Evolutionary conservation across 371 early-diverging fungal genomes (phyloP).

Genomic region (Rhizopus microsporus): DNA sequence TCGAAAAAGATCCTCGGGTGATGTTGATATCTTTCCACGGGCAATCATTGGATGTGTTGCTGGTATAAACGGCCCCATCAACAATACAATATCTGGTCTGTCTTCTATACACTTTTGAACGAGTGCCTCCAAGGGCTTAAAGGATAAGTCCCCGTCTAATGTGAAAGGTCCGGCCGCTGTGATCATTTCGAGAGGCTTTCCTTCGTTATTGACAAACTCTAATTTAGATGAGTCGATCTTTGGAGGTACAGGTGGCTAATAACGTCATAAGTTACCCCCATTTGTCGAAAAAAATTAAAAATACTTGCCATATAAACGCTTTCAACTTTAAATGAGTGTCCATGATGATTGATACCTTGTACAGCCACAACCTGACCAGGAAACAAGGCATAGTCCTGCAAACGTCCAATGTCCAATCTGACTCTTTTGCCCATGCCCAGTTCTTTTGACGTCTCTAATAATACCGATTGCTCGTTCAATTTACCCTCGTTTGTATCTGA

Average conservation of each 20-base stretch:
- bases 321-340: conserved; percentile 24
- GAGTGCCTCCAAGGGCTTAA: conserved; percentile 78
- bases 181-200: conserved; percentile 63
- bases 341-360: conserved; percentile 40
- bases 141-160: conserved; percentile 70
- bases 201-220: conserved; percentile 17
- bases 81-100: conserved; percentile 75
- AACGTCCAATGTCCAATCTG: conserved; percentile 53
- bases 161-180: conserved; percentile 88
- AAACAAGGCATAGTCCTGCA: conserved; percentile 64
- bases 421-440: conserved; percentile 77
- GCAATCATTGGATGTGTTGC: conserved; percentile 64
- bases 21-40: conserved; percentile 54
- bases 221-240: conserved; percentile 30
- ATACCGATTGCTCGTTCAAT: conserved; percentile 67
- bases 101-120: conserved; percentile 56
- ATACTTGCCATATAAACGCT: conserved; percentile 27
- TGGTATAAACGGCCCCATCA: conserved; percentile 89
- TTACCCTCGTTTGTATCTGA: conserved; percentile 65
- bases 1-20: conserved; percentile 69
- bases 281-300: not conserved
- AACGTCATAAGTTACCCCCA: not conserved
- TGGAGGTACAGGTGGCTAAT: conserved; percentile 39
- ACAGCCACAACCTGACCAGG: conserved; percentile 72
- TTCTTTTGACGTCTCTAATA: conserved; percentile 76